Evolutionary conservation across 225 moss, liverwort and hornwort species (phyloP).

Genomic region (Marchantia paleacea): DNA sequence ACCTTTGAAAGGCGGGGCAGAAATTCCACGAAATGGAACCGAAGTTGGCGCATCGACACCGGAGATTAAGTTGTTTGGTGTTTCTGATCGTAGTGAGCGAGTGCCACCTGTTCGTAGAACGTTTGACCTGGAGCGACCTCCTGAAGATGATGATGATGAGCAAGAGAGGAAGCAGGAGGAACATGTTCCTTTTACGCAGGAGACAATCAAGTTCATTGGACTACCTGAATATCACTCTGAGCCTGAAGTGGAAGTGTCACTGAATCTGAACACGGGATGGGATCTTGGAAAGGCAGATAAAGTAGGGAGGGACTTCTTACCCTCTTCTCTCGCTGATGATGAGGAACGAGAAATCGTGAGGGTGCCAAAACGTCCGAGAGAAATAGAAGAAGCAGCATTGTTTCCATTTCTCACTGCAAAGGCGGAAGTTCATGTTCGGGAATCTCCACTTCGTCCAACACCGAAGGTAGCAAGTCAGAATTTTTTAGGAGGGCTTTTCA

Average conservation of each 20-base stretch:
- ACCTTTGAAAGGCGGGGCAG: slow-evolving; percentile 24
- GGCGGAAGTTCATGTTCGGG: slow-evolving; percentile 32
- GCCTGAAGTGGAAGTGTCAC: slow-evolving; percentile 30
- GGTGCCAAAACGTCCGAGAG: slow-evolving; percentile 30
- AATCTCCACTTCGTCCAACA: slow-evolving; percentile 42
- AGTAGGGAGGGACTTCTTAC: slow-evolving; percentile 11
- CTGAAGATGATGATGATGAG: slow-evolving; percentile 56
- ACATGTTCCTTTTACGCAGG: slow-evolving; percentile 18
- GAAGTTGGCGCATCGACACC: slow-evolving; percentile 4
- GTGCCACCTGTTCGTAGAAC: slow-evolving; percentile 36
- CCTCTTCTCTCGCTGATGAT: neutral
- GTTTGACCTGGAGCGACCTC: slow-evolving; percentile 56
- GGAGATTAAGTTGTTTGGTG: slow-evolving; percentile 27
- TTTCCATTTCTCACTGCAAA: slow-evolving; percentile 36
- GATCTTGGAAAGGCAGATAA: slow-evolving; percentile 14
- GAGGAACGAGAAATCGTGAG: slow-evolving; percentile 16
- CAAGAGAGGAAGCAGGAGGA: slow-evolving; percentile 28
- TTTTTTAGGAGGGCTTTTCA: slow-evolving; percentile 51
- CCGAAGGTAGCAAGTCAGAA: slow-evolving; percentile 32
- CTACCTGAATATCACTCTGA: slow-evolving; percentile 27
- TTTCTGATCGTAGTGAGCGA: slow-evolving; percentile 1
- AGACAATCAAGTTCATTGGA: slow-evolving; percentile 27
- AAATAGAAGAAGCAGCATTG: slow-evolving; percentile 29
- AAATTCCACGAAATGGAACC: slow-evolving; percentile 17
- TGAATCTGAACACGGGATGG: slow-evolving; percentile 37